Evolutionary conservation across 768 basidiomycete genomes (phyloP), one percentile per base, ranked within the genome.

Genomic region (Tephrocybe sp.): DNA sequence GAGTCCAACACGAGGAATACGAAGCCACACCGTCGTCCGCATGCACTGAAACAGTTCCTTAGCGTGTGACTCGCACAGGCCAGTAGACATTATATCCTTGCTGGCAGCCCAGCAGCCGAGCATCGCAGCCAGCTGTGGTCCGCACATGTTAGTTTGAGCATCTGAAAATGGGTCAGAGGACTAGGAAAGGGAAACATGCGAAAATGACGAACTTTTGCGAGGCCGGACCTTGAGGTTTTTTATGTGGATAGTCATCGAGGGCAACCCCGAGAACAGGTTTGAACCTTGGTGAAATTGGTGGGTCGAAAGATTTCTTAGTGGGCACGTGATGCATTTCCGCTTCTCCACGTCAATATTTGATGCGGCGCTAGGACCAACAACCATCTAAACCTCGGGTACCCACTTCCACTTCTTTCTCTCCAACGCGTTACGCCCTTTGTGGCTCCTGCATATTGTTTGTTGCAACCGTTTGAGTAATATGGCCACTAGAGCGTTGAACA

Each of bases 31-130:
- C 62, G 88, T 80, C 32, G 86, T 90, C 60, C 85, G 77, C 93
- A 95, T 94, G 73, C 92, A 95, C 30, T 83, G 75, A 62, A 84
- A 88, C 44, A 94, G 68, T 34, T 71, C 66, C 57, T 84, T 68
- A 1, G 90, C 84, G 12, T 78, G 68, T 17, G 77, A 75, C 58
- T 77, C 73, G 65, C 92, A 95, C 12, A 70, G 64, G 1, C 65
- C 68, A 4, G 72, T 69, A 11, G 82, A 81, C 45, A 75, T 73
- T 30, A 85, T 54, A 65, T 94, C 91, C 12, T 72, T 68, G 6
- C 78, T 78, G 14, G 87, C 86, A 23, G 92, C 88, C 90, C 90
- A 93, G 67, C 92, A 95, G 30, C 84, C 83, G 28, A 95, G 81
- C 88, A 95, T 88, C 39, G 79, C 70, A 15, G 84, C 77, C 50